phyloP scores from a whole-genome alignment of 331 rosid species.

The Acacia pycnantha region DNA sequence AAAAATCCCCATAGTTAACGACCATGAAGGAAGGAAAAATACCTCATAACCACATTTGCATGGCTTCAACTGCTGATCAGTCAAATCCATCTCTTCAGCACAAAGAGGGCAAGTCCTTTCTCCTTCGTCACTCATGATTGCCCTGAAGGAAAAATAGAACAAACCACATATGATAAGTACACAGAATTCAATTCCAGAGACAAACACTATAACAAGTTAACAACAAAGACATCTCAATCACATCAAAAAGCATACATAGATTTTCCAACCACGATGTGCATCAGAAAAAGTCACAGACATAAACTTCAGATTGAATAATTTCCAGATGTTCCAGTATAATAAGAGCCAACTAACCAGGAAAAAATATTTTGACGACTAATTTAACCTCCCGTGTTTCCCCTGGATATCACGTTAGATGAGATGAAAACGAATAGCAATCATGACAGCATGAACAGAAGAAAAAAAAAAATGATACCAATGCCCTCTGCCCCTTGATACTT shows the following conservation, averaged over 20 bases:
- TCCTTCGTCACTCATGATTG: slow-evolving; percentile 95
- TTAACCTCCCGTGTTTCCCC: not conserved
- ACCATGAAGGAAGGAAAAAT: slow-evolving; percentile 18
- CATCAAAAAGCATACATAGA: not conserved
- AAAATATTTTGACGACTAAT: not conserved
- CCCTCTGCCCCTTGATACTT: slow-evolving; percentile 1
- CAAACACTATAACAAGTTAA: not conserved
- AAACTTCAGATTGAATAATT: not conserved
- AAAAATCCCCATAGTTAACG: slow-evolving; percentile 5
- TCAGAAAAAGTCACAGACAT: not conserved
- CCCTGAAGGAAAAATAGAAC: slow-evolving; percentile 29
- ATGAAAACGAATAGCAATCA: slow-evolving; percentile 9
- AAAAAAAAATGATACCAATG: slow-evolving; percentile 1
- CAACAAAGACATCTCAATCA: not conserved
- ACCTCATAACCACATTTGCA: slow-evolving; percentile 99
- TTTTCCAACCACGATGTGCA: slow-evolving; percentile 13
- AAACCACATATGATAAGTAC: slow-evolving; percentile 21
- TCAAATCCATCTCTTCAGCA: slow-evolving; percentile 98
- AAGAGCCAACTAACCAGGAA: not conserved
- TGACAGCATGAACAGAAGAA: not conserved
- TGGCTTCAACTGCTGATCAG: slow-evolving; percentile 99
- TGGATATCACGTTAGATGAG: not conserved
- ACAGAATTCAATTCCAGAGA: not conserved
- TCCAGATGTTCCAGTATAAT: not conserved
- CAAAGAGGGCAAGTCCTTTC: slow-evolving; percentile 98